Conservation (phyloP, 2,329 filamentous ascomycete species). For the Arthrobotrys pseudoclavata region DNA sequence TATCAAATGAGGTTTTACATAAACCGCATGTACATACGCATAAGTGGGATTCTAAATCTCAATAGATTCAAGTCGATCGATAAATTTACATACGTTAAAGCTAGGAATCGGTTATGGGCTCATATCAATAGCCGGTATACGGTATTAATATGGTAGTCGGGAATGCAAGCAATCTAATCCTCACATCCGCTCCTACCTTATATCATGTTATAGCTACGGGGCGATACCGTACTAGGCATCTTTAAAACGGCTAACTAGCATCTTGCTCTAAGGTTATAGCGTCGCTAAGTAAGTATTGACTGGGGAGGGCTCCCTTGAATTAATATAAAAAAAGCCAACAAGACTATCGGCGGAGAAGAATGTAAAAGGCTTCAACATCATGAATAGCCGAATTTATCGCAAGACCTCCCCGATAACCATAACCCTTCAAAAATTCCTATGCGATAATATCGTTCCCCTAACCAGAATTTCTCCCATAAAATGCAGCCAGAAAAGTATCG, state of each 20-base stretch:
- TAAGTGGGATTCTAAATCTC: not conserved
- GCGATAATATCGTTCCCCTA: not conserved
- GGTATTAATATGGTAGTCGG: too few relatives aligned
- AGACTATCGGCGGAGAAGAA: not conserved
- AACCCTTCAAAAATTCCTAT: not conserved
- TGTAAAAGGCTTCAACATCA: not conserved
- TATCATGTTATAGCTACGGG: not conserved
- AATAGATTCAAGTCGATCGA: not conserved
- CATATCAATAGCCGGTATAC: too few relatives aligned
- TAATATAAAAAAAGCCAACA: not conserved
- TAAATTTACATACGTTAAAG: too few relatives aligned
- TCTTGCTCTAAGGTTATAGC: not conserved
- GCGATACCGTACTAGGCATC: not conserved
- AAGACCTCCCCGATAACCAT: not conserved
- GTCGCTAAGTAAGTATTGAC: not conserved
- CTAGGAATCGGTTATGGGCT: too few relatives aligned
- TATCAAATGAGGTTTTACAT: not conserved
- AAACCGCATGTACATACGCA: slow-evolving; percentile 16
- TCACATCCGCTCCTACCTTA: not conserved
- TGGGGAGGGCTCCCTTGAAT: not conserved
- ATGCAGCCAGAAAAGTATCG: too few relatives aligned
- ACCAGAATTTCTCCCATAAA: not conserved
- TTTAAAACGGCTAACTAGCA: not conserved
- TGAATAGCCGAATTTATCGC: not conserved
- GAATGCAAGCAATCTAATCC: not conserved